Conservation (phyloP, 805 yeast genomes). For the Metschnikowia noctiluminum region DNA sequence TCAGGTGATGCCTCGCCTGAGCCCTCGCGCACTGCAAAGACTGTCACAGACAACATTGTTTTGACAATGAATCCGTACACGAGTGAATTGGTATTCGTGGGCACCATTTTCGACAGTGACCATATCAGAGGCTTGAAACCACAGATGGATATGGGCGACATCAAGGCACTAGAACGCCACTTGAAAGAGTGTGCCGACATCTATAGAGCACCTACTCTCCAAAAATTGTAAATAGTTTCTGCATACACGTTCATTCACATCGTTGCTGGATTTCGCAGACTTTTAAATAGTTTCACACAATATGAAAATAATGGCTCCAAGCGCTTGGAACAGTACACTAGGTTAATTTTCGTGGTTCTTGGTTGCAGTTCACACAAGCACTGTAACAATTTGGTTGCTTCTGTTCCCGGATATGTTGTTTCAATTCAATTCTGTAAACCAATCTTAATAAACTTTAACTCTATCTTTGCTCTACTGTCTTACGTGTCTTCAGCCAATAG, state of each 20-base stretch:
- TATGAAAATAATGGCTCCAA: no score
- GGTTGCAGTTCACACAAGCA: no score
- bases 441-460: not conserved
- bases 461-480: no score
- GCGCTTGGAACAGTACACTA: no score
- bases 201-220: constrained; percentile 33
- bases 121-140: constrained; percentile 37
- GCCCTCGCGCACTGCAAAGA: constrained; percentile 24
- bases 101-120: constrained; percentile 38
- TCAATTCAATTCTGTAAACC: not conserved
- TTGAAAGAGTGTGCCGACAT: constrained; percentile 37
- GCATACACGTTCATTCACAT: not conserved
- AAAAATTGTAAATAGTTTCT: constrained; percentile 18
- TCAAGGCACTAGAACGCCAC: constrained; percentile 20
- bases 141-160: constrained; percentile 23
- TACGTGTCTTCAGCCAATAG: no score
- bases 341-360: no score
- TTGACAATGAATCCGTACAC: constrained; percentile 38
- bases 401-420: no score
- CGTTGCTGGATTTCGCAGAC: no score
- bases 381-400: no score
- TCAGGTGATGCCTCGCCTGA: constrained; percentile 20
- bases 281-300: no score
- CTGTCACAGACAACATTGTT: constrained; percentile 37
- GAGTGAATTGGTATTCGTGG: constrained; percentile 37